Evolutionary conservation across 2,329 filamentous ascomycete species (phyloP), one percentile per base, ranked within the genome.

Genomic region (Epichloe hybrida): DNA sequence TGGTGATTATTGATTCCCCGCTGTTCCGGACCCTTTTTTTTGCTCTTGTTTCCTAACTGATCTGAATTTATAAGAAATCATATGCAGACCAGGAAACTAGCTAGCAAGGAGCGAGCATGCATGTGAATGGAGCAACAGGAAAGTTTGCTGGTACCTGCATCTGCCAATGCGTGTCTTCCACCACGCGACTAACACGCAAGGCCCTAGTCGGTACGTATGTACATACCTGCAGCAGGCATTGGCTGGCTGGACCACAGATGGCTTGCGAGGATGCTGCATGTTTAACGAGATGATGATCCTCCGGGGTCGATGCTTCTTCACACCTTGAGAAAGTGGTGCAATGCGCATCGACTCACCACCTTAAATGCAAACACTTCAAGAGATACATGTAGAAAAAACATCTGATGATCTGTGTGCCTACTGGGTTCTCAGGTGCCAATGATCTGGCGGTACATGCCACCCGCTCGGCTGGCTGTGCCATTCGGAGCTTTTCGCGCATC

Each of bases 91-190:
- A 23, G 34, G 44, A 31, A 43, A 23, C 27, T 12, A 31, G 21
- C 41, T 12, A 31, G 11, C 23, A 15, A 31, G 15, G 7, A 44
- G 11, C 7, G 35, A 8, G 44, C 17, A 37, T 21, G 34, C 12
- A 46, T 36, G 9, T 21, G 34, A 31, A 17, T 20, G 37, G 36
- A 38, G 35, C 17, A 21, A 21, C 17, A 17, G 27, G 34, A 44
- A n/a, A 17, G 31, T 42, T 50, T 50, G 48, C 48, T 45, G 48
- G 48, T 50, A 50, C 40, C 41, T 37, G 37, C 39, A 27, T 35
- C 17, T 27, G 34, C 47, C 47, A 38, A 42, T 23, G 38, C 31
- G 31, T 41, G 46, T 7, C 35, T 15, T 23, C 40, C 41, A 39
- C 41, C 48, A 50, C 48, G 27, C 39, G 34, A 31, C 27, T 31